Conservation (phyloP, 2,329 filamentous ascomycete species). For the Cadophora gregata region DNA sequence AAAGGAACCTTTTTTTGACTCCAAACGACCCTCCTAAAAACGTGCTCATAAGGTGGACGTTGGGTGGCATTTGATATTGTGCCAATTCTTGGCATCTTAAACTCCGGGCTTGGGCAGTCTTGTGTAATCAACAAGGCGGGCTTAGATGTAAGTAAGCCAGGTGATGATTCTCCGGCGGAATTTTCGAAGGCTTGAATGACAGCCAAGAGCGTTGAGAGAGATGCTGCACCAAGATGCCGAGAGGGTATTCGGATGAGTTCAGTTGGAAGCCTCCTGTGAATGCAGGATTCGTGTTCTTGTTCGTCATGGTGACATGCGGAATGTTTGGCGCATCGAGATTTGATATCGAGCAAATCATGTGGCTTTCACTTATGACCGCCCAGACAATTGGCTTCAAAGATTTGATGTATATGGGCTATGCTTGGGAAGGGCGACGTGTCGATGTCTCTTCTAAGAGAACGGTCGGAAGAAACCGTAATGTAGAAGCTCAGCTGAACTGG, state of each 20-base stretch:
- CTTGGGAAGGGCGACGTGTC: neutral
- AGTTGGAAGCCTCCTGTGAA: neutral
- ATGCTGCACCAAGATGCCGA: neutral
- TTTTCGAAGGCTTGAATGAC: neutral
- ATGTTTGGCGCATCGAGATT: constrained; percentile 1
- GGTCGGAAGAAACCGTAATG: neutral
- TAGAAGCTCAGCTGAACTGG: neutral
- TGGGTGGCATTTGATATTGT: neutral
- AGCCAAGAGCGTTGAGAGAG: neutral
- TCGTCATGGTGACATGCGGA: neutral
- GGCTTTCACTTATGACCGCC: neutral
- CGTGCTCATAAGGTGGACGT: neutral
- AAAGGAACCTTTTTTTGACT: neutral
- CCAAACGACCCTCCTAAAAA: neutral
- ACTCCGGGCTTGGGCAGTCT: constrained; percentile 5
- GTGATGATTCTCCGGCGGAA: neutral
- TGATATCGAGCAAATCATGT: neutral
- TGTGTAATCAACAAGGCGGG: constrained; percentile 8
- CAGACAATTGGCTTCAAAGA: neutral
- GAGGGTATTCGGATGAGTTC: neutral
- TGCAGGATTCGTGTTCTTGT: neutral
- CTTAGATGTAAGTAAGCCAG: constrained; percentile 1
- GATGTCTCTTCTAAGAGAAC: neutral
- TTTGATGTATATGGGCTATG: neutral
- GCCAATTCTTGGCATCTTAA: constrained; percentile 11